Evolutionary conservation across 1,284 basidiomycete genomes (phyloP).

Genomic region (Cutaneotrichosporon cyanovorans): DNA sequence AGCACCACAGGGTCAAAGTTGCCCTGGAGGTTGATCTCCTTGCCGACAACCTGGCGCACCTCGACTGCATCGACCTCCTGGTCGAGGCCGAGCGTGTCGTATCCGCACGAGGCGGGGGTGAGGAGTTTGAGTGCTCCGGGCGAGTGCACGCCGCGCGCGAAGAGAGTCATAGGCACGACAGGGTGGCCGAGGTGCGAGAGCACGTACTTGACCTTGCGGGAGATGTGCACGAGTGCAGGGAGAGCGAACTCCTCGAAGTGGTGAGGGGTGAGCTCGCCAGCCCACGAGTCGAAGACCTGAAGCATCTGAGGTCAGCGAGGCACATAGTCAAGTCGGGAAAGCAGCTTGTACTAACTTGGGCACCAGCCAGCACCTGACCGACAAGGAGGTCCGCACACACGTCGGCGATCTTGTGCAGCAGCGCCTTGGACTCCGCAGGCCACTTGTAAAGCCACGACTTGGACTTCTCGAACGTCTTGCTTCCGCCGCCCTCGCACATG

Average conservation of each 20-base stretch:
- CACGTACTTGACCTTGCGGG: slow-evolving; percentile 54
- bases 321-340: no score
- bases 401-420: slow-evolving; percentile 69
- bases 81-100: slow-evolving; percentile 81
- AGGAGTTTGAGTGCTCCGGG: slow-evolving; percentile 29
- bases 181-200: slow-evolving; percentile 56
- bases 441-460: slow-evolving; percentile 90
- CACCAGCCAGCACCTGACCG: slow-evolving; percentile 84
- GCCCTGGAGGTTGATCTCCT: slow-evolving; percentile 74
- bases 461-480: slow-evolving; percentile 75
- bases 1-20: slow-evolving; percentile 88
- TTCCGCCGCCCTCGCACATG: slow-evolving; percentile 91
- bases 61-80: slow-evolving; percentile 73
- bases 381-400: slow-evolving; percentile 80
- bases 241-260: slow-evolving; percentile 63
- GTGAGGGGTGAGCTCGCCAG: slow-evolving; percentile 76
- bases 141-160: slow-evolving; percentile 85
- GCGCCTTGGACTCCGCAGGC: slow-evolving; percentile 67
- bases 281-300: slow-evolving; percentile 94
- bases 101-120: slow-evolving; percentile 53
- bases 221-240: slow-evolving; percentile 45
- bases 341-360: no score
- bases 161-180: slow-evolving; percentile 72
- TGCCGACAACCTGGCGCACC: slow-evolving; percentile 54
- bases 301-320: no score